These are phyloP conservation scores for Fragosphaeria purpurea DNA, from an alignment of 2,329 filamentous ascomycete genomes.

Conservation along the genomic window DNA sequence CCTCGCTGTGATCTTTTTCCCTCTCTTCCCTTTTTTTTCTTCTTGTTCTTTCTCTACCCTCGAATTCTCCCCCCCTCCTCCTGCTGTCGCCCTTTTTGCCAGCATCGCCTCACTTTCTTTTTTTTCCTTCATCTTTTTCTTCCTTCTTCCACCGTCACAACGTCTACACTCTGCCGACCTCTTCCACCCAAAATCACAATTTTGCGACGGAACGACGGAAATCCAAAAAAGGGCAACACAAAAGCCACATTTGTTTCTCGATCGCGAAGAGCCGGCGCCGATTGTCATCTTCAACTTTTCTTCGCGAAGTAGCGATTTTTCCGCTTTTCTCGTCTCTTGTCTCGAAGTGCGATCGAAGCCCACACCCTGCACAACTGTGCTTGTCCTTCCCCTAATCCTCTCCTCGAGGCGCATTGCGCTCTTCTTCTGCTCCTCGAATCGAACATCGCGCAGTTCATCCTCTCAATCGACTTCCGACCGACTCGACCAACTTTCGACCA, in stretches of 20 bases:
- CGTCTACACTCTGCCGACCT: neutral
- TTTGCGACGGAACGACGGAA: neutral
- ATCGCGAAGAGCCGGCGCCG: no score
- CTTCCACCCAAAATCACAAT: conserved; percentile 4
- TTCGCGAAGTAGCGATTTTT: neutral
- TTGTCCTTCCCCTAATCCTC: neutral
- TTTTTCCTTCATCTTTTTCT: neutral
- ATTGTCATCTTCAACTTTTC: neutral
- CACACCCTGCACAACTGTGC: no score
- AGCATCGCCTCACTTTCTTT: no score
- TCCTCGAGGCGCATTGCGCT: neutral
- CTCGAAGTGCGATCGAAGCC: no score
- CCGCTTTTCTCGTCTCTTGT: neutral
- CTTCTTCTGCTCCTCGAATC: neutral
- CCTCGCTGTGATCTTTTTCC: neutral
- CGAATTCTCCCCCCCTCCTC: neutral
- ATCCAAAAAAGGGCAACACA: neutral
- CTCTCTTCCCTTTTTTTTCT: neutral
- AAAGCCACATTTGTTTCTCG: neutral
- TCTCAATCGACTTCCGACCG: no score
- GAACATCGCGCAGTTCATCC: neutral
- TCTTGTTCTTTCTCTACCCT: neutral
- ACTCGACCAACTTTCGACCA: no score
- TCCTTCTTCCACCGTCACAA: conserved; percentile 2
- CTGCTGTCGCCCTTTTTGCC: neutral